Evolutionary conservation across 306 rosid genomes (phyloP), one percentile per base, ranked within the genome.

Genomic region (Vigna radiata): DNA sequence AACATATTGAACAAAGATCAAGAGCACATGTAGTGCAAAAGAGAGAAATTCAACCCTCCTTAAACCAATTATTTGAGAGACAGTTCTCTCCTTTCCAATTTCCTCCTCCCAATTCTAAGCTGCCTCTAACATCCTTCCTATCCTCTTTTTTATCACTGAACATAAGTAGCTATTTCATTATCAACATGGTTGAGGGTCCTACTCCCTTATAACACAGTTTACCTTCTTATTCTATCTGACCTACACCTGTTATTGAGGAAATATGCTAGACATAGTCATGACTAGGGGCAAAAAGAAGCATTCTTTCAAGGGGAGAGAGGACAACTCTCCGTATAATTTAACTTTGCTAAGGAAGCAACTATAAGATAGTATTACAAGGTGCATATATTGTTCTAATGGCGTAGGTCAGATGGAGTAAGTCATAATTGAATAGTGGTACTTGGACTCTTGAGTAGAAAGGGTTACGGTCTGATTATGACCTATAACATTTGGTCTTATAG

Each of bases 311-410:
- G 41, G 9, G 41, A 59, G 41, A 59, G 41, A 6, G 29, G 65
- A 59, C 66, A 59, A 17, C 80, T 58, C 31, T 3, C 49, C 13
- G 13, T 36, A 13, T 7, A 47, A 55, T 53, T 70, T 37, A 70
- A 62, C 63, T 19, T 62, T 27, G 1, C 18, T 9, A 60, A 75
- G 36, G 39, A 37, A 58, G 47, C 11, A 44, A 70, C 52, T 44
- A 29, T 63, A 50, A 43, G 65, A 44, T 5, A 82, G 44, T 25
- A 43, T 43, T 54, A 25, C 69, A 33, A 33, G 37, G 37, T 5
- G 37, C 37, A 33, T 33, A 7, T 5, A 33, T 5, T 33, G 37
- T 33, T 33, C 7, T 33, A 33, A 33, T 33, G 37, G 7, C 7
- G 37, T 33, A 33, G 37, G 7, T 5, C 6, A 33, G 37, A 5